Base-by-base conservation (phyloP, 306 rosid species). In the Gastrolobium villosum region DNA sequence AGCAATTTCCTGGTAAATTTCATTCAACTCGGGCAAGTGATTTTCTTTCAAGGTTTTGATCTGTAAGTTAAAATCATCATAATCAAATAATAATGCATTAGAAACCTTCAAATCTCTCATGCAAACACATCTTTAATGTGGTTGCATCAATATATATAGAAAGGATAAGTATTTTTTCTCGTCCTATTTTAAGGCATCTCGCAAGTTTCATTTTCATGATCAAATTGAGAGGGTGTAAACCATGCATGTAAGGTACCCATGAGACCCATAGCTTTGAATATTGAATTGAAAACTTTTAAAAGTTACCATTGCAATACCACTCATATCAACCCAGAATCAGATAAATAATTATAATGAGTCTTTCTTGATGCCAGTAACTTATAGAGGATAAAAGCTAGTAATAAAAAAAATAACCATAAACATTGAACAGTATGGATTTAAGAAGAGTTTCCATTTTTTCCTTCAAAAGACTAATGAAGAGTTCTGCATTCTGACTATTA, bases 1-100 rank as follows among this genome's bases (percentile, higher is more conserved):
- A 65, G 85, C 81, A 78, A 95, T 85, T 86, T 87, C 91, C 76
- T 85, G 89, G 84, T 83, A 83, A 95, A 95, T 87, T 32, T 95
- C 98, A 68, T 7, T 83, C 65, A 95, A 75, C 79, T 92, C 98
- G 4, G 88, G 83, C 56, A 78, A 84, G 89, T 95, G 87, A 76
- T 30, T 59, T 45, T 92, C 97, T 88, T 86, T 92, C 98, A 92
- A 83, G 55, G 26, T 50, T 85, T 88, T 86, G 71, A 95, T 91
- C 99, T 92, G 88, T 67, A 80, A 60, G 59, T 73, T 43, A 74
- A 81, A 72, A 80, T 52, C 54, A 74, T 72, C 74, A 82, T 10
- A 84, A 55, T 73, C 63, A 60, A 15, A 66, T 53, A 65, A 70
- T 36, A 76, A 65, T 52, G 65, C 14, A 53, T 63, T 55, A 55